A percentile compares a stretch with the other conserved stretches of the same genome.
Evolutionary conservation across 805 yeast genomes (phyloP).

Genomic region (Clavispora asparagi): DNA sequence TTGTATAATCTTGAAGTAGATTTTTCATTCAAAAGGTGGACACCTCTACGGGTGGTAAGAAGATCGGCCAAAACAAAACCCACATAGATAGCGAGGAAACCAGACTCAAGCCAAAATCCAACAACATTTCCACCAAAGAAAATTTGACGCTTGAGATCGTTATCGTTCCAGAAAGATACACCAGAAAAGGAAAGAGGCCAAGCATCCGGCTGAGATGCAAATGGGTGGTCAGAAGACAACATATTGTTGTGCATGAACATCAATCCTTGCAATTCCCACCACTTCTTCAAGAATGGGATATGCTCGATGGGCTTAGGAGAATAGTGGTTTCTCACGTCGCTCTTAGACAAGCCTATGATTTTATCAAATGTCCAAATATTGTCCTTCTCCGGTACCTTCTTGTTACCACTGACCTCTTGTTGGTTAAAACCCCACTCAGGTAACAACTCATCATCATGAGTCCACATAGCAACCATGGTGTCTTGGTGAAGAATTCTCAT

Average conservation of each 20-base stretch:
- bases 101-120: slow-evolving; percentile 85
- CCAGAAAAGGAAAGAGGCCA: slow-evolving; percentile 93
- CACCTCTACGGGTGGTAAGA: slow-evolving; percentile 68
- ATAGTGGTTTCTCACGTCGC: slow-evolving; percentile 58
- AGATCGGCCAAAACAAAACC: slow-evolving; percentile 71
- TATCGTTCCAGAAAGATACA: slow-evolving; percentile 93
- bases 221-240: slow-evolving; percentile 85
- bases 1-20: slow-evolving; percentile 72
- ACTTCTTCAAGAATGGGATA: slow-evolving; percentile 75
- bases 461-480: slow-evolving; percentile 91
- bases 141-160: slow-evolving; percentile 62
- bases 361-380: slow-evolving; percentile 75
- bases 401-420: slow-evolving; percentile 93
- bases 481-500: slow-evolving; percentile 76
- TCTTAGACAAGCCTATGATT: slow-evolving; percentile 49
- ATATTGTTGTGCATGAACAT: slow-evolving; percentile 94
- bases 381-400: slow-evolving; percentile 60
- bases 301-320: slow-evolving; percentile 58
- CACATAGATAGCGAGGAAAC: slow-evolving; percentile 55
- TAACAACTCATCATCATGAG: slow-evolving; percentile 72
- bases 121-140: slow-evolving; percentile 85
- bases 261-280: slow-evolving; percentile 79
- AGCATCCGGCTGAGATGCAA: slow-evolving; percentile 82
- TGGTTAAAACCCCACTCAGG: slow-evolving; percentile 96
- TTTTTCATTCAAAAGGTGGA: slow-evolving; percentile 48